Evolutionary conservation across 176 grass and related monocot species (phyloP), one percentile per base, ranked within the genome.

Genomic region (Lolium perenne): DNA sequence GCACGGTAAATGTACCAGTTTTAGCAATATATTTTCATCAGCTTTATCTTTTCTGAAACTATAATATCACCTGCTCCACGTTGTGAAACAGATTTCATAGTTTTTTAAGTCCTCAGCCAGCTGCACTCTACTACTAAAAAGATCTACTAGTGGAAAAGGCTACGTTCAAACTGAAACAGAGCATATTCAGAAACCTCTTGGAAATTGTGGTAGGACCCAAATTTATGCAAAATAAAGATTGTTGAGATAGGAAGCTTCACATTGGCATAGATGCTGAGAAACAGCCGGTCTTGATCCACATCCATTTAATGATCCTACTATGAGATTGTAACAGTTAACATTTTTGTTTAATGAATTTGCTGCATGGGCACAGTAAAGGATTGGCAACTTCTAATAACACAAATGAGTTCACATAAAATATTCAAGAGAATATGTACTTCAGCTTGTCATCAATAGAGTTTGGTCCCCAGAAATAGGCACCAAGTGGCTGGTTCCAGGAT

Each of bases 281-380:
- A 55, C 38, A 2, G 7, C 40, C 2, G 7, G 60, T 76, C 16
- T 10, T 78, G n/a, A 6, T 69, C 74, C 7, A 78, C 7, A 78
- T 78, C 49, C 49, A 69, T 45, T 61, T 79, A 14, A 69, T 71
- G 12, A 25, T 8, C 14, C 13, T 29, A 67, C 20, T 46, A 15
- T 29, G 5, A 80, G 55, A 72, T 80, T 29, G n/a, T 73, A 80
- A 73, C 16, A 47, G 47, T 55, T 74, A 22, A 43, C 29, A 66
- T 25, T 89, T 61, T 70, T 79, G n/a, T 74, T 84, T 56, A 67
- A 74, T 74, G 32, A 35, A 68, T 81, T 53, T 81, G 23, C n/a
- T 80, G 54, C 23, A 68, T 38, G 20, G 17, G 10, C 35, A 68
- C 32, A 6, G 5, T 85, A 5, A 21, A 64, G 67, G 50, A 49